Base-by-base conservation (phyloP, 805 yeast species). In the Wickerhamomyces queroliae region DNA sequence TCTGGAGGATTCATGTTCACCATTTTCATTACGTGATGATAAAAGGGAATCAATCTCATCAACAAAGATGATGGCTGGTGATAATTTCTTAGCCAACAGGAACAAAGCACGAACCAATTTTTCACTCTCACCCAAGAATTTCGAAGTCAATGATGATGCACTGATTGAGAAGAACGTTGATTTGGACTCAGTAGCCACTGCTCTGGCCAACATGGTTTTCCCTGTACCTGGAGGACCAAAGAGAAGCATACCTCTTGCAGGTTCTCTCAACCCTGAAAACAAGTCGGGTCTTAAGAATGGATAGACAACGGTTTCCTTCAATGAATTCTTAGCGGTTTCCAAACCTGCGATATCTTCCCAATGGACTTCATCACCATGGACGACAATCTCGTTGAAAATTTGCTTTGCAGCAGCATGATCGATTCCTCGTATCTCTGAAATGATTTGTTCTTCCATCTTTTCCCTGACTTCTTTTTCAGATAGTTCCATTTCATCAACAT, bases 201-300 rank as follows among this genome's bases (percentile, higher is more conserved):
- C 96, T 47, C 96, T 71, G 0, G 97, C 97, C 49, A 91, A 72
- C 98, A 91, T 90, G 1, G 97, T 90, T 56, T 93, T 91, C 41
- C 98, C 98, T 0, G 98, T 91, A n/a, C 99, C 99, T 0, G 98
- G 97, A 3, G 99, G 98, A 0, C 99, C 99, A 66, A 89, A 91
- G 31, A 91, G 63, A 17, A 91, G 69, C 95, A 93, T 88, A n/a
- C 98, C 98, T 42, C 95, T 67, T 0, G 95, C 90, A 0, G 98
- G 98, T 63, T 90, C 97, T 49, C 97, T 70, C 38, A 91, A 65
- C 0, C 97, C 98, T 43, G 78, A 75, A 58, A 91, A 93, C 41
- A 91, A 68, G 62, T 91, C 98, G 0, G 98, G 99, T 37, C 98
- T 72, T 47, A 93, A 63, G 55, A 91, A 90, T 19, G 99, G 99